Evolutionary conservation across 1,139 yeast species (phyloP).

Genomic region (Debaryomyces coudertii): DNA sequence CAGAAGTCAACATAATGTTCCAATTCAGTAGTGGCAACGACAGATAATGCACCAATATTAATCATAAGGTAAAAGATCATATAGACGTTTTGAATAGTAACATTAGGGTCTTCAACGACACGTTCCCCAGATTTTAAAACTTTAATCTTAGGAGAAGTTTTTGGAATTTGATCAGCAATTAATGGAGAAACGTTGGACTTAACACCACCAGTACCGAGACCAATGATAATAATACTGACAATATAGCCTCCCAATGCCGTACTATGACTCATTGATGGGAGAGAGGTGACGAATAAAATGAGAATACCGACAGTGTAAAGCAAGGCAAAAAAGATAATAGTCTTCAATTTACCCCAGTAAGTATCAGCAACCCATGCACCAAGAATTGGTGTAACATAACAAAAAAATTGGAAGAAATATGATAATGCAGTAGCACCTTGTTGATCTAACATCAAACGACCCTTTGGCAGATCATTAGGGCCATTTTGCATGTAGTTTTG

Average conservation of each 20-base stretch:
- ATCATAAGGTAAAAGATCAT: slow-evolving; percentile 49
- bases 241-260: slow-evolving; percentile 56
- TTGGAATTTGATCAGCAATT: slow-evolving; percentile 72
- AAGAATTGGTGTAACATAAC: slow-evolving; percentile 76
- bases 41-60: slow-evolving; percentile 44
- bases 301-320: slow-evolving; percentile 66
- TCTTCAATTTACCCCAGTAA: slow-evolving; percentile 70
- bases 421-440: slow-evolving; percentile 75
- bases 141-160: slow-evolving; percentile 38
- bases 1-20: slow-evolving; percentile 44
- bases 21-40: slow-evolving; percentile 46
- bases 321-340: slow-evolving; percentile 63
- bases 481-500: slow-evolving; percentile 74
- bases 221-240: slow-evolving; percentile 67
- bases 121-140: slow-evolving; percentile 40
- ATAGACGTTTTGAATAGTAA: slow-evolving; percentile 46
- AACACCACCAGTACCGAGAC: slow-evolving; percentile 82
- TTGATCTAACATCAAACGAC: slow-evolving; percentile 64
- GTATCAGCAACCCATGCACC: slow-evolving; percentile 82
- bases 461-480: slow-evolving; percentile 51
- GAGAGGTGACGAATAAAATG: slow-evolving; percentile 69
- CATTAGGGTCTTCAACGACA: slow-evolving; percentile 44
- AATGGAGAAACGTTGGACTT: slow-evolving; percentile 79
- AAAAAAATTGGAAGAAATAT: slow-evolving; percentile 80
- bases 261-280: slow-evolving; percentile 61